Percentiles rank a stretch among this genome's conserved stretches.
Conservation (phyloP, 2,329 filamentous ascomycete species). For the Allantophomopsis cytisporea region DNA sequence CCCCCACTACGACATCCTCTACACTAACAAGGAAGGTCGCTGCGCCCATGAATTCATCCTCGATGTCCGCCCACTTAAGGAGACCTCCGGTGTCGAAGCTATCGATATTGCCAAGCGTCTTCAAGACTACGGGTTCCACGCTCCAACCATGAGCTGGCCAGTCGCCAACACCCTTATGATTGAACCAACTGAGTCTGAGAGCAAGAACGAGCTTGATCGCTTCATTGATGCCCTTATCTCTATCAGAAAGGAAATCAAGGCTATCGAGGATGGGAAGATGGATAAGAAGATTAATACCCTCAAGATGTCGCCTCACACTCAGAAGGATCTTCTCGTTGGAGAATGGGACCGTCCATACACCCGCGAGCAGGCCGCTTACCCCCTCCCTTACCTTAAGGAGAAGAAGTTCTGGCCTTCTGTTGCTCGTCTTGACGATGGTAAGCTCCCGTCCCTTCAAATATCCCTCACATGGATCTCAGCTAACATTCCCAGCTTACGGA, state of each 20-base stretch:
- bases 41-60: slow-evolving; percentile 98
- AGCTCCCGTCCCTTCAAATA: slow-evolving; percentile 23
- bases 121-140: slow-evolving; percentile 95
- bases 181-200: slow-evolving; percentile 90
- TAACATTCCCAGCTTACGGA: slow-evolving; percentile 52
- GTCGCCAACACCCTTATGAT: slow-evolving; percentile 96
- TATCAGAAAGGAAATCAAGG: slow-evolving; percentile 75
- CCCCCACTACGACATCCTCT: slow-evolving; percentile 81
- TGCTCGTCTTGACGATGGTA: slow-evolving; percentile 76
- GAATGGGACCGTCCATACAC: slow-evolving; percentile 78
- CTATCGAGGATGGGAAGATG: slow-evolving; percentile 66
- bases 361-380: slow-evolving; percentile 76
- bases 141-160: slow-evolving; percentile 94
- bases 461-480: not conserved
- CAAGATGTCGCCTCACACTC: slow-evolving; percentile 79
- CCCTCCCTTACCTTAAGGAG: slow-evolving; percentile 67
- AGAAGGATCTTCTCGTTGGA: slow-evolving; percentile 61
- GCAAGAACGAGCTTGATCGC: slow-evolving; percentile 81
- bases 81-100: slow-evolving; percentile 71
- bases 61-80: slow-evolving; percentile 74
- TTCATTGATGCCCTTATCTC: slow-evolving; percentile 83
- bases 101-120: slow-evolving; percentile 94
- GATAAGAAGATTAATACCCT: slow-evolving; percentile 70
- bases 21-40: slow-evolving; percentile 76
- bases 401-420: slow-evolving; percentile 98